Evolutionary conservation across 2,329 filamentous ascomycete genomes (phyloP).

Genomic region (Ciborinia camelliae): DNA sequence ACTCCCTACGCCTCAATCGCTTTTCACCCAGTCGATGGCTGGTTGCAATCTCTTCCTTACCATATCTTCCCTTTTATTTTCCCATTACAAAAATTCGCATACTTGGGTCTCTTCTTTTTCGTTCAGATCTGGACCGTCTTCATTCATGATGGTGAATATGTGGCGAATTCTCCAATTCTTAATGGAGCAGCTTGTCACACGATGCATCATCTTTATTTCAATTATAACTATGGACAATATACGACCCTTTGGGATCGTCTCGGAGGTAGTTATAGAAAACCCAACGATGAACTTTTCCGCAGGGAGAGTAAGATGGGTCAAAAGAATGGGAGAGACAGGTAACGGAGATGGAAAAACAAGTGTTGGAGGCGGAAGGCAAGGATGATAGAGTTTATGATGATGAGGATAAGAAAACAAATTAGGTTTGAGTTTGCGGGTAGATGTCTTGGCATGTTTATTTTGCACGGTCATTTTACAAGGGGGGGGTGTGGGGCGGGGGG

Average conservation of each 20-base stretch:
- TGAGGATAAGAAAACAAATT: conserved; percentile 24
- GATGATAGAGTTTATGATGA: conserved; percentile 36
- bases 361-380: conserved; percentile 50
- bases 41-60: conserved; percentile 83
- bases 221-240: conserved; percentile 94
- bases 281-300: conserved; percentile 80
- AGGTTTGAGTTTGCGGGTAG: conserved; percentile 15
- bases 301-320: conserved; percentile 80
- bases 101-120: conserved; percentile 80
- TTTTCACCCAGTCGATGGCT: conserved; percentile 93
- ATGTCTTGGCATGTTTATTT: neutral
- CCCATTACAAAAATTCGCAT: conserved; percentile 86
- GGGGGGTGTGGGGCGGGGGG: neutral
- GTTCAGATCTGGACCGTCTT: conserved; percentile 97
- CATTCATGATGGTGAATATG: conserved; percentile 94
- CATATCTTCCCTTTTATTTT: conserved; percentile 92
- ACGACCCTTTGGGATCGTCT: conserved; percentile 89
- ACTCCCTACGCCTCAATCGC: conserved; percentile 89
- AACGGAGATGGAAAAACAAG: conserved; percentile 63
- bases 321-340: conserved; percentile 79
- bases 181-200: conserved; percentile 95
- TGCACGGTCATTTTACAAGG: neutral
- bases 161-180: conserved; percentile 83
- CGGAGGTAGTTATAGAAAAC: conserved; percentile 80
- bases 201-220: conserved; percentile 83